Evolutionary conservation across 2,329 filamentous ascomycete species (phyloP).

Genomic region (Dothideomycetidae sp.): DNA sequence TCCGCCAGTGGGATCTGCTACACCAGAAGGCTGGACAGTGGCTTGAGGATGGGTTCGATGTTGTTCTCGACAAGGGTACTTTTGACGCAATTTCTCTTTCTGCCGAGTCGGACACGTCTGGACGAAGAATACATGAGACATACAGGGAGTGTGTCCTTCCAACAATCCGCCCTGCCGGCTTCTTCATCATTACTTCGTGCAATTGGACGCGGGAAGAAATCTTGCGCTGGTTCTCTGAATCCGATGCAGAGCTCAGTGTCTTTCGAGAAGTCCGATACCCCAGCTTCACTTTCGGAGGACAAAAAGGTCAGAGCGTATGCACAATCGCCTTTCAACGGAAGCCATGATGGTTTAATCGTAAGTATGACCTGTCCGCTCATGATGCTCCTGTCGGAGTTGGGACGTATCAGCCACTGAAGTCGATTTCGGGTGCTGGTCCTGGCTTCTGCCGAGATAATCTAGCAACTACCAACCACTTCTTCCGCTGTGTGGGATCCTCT

Average conservation of each 20-base stretch:
- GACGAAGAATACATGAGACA: conserved; percentile 52
- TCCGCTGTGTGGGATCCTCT: conserved; percentile 48
- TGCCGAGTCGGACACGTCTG: conserved; percentile 36
- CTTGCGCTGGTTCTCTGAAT: conserved; percentile 55
- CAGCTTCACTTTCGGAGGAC: conserved; percentile 77
- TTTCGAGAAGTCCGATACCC: conserved; percentile 64
- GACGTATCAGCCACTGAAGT: no score
- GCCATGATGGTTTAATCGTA: no score
- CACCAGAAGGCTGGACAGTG: conserved; percentile 34
- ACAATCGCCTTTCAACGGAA: conserved; percentile 58
- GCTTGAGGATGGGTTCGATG: conserved; percentile 59
- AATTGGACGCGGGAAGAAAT: conserved; percentile 96
- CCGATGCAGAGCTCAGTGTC: conserved; percentile 39
- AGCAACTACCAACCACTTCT: conserved; percentile 55
- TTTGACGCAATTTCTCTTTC: conserved; percentile 88
- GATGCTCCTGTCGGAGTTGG: no score
- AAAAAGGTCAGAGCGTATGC: conserved; percentile 76
- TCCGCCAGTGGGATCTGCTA: conserved; percentile 41
- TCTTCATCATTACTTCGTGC: conserved; percentile 82
- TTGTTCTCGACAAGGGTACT: conserved; percentile 94
- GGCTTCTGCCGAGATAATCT: no score
- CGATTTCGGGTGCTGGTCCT: neutral
- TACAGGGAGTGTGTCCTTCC: conserved; percentile 56
- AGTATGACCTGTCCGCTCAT: no score
- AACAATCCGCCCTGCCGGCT: conserved; percentile 55